Conservation (phyloP, 345 rosid genomes). For the Populus deltoides region DNA sequence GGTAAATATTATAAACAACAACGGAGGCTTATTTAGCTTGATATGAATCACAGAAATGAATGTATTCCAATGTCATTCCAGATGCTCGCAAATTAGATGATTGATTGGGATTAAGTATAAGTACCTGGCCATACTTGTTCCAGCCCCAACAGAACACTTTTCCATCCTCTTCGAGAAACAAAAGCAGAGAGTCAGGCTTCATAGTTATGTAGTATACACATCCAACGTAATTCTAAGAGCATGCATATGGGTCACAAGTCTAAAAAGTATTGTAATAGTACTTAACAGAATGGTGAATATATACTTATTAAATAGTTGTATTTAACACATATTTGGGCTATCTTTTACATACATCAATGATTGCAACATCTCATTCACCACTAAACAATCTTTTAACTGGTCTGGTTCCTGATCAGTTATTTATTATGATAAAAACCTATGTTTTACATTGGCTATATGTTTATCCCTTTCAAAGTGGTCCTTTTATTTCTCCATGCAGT, state of each 20-base stretch:
- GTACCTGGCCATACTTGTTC: conserved; percentile 99
- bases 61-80: background rate
- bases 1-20: background rate
- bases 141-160: conserved; percentile 96
- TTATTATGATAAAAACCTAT: background rate
- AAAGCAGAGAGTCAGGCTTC: conserved; percentile 8
- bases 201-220: background rate
- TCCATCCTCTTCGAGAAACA: conserved; percentile 57
- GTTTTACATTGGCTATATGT: background rate
- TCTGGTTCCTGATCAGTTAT: background rate
- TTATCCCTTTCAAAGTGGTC: background rate
- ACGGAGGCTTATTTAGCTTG: background rate
- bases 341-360: background rate
- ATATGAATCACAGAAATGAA: background rate
- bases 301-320: background rate
- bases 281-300: background rate
- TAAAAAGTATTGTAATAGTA: background rate
- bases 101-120: background rate
- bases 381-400: background rate
- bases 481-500: background rate
- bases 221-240: background rate
- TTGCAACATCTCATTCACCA: background rate
- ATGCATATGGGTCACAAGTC: background rate
- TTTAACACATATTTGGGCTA: background rate
- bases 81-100: background rate